These are phyloP conservation scores for Passiflora organensis DNA, from an alignment of 345 rosid species.

Conservation along the genomic window DNA sequence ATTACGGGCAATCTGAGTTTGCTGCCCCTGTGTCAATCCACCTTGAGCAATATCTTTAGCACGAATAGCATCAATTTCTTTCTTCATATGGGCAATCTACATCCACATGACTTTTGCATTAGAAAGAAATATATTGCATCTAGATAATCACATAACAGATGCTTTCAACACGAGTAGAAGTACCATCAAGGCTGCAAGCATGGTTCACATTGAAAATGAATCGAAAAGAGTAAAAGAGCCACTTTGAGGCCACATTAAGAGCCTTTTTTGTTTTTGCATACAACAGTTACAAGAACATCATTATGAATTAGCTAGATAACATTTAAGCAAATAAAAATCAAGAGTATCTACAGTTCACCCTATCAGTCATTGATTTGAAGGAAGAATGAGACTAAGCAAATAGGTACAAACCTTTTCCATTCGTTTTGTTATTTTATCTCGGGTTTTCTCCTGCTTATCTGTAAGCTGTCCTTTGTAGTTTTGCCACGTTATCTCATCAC, in stretches of 20 bases:
- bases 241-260: background rate
- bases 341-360: no score
- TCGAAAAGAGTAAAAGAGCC: no score
- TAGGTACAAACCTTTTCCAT: constrained; percentile 50
- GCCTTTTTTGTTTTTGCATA: no score
- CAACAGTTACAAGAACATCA: no score
- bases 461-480: constrained; percentile 91
- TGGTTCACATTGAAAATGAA: no score
- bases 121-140: background rate
- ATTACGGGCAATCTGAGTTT: constrained; percentile 97
- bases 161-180: no score
- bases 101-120: background rate
- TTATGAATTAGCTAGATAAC: background rate
- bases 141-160: no score
- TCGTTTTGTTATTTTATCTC: constrained; percentile 75
- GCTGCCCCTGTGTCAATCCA: constrained; percentile 97
- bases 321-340: background rate
- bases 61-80: constrained; percentile 89
- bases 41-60: constrained; percentile 95
- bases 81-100: constrained; percentile 94
- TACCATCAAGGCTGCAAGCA: no score
- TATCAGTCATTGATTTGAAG: no score
- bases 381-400: no score
- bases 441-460: constrained; percentile 92
- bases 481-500: constrained; percentile 92